Conservation (phyloP, 768 basidiomycete genomes). For the Lactarius psammicola region DNA sequence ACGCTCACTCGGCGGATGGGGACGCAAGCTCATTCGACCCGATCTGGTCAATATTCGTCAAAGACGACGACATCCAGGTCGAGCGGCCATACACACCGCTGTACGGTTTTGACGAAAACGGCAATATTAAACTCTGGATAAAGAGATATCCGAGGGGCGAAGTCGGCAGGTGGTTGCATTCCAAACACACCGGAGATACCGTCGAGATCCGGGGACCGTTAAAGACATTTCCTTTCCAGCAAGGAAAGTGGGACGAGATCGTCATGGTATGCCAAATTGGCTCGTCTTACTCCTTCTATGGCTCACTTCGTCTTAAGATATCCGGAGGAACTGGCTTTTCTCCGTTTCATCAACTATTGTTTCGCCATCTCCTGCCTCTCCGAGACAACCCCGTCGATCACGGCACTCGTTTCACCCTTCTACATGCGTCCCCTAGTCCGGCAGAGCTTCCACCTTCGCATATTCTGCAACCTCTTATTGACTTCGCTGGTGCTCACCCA, state of each 20-base stretch:
- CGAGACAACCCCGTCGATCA: conserved; percentile 25
- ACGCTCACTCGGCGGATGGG: conserved; percentile 30
- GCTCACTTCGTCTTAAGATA: conserved; percentile 48
- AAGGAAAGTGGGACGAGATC: conserved; percentile 72
- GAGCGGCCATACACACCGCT: conserved; percentile 85
- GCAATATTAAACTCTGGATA: conserved; percentile 74
- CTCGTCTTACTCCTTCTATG: background rate
- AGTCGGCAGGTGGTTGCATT: conserved; percentile 80
- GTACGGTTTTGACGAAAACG: conserved; percentile 62
- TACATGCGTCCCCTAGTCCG: conserved; percentile 65
- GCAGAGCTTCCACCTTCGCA: conserved; percentile 67
- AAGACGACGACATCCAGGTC: conserved; percentile 86
- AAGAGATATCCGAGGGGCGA: conserved; percentile 78
- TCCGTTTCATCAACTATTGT: conserved; percentile 78
- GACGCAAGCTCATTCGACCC: conserved; percentile 33
- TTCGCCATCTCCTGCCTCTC: conserved; percentile 45
- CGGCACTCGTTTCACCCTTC: conserved; percentile 61
- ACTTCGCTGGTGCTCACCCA: conserved; percentile 50
- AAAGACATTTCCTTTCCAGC: conserved; percentile 58
- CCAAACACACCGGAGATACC: conserved; percentile 60
- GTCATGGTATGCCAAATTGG: conserved; percentile 58
- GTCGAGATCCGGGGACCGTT: conserved; percentile 79
- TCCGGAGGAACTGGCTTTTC: conserved; percentile 88
- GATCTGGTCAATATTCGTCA: conserved; percentile 78
- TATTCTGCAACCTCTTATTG: conserved; percentile 53